Base-by-base conservation (phyloP, 495 filamentous ascomycete species). In the Mytilinidion resinicola region DNA sequence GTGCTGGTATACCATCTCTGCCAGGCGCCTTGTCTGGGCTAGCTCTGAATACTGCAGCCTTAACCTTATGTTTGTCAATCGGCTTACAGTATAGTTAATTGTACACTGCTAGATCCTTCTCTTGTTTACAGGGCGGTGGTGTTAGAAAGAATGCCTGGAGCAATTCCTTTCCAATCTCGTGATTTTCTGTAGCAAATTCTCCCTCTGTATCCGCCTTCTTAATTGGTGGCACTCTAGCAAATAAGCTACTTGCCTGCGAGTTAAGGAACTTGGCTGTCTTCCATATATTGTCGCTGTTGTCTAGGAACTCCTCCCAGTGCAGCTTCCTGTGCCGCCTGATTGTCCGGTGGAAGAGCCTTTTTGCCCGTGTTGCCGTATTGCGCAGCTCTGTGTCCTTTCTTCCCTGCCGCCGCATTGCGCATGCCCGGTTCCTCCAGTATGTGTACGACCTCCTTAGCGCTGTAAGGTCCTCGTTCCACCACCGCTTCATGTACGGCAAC, bases 271-370 rank as follows among this genome's bases (percentile, higher is more conserved):
- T 54, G 51, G 51, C 51, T 6, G 54, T 42, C 43, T 57, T 50
- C 54, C 54, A 57, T 35, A 50, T 35, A 36, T 57, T 57, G 43
- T 57, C 25, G 41, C 42, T 57, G 42, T 50, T 17, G 39, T 50
- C 54, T 6, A 58, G 46, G 46, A 52, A 58, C 15, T 8, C 55
- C 11, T 42, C 46, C 46, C 46, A 58, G 44, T 58, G 55, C 44
- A 38, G 33, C 49, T 58, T 58, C 49, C 47, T 51, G 36, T 58
- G 55, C 41, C 46, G 44, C 33, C 47, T 9, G 20, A 58, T 58
- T n/a, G 55, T 58, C 25, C 35, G 30, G 21, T 58, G 44, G 55
- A 58, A 58, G 55, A 58, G 44, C 49, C 47, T 58, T 33, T 58
- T 58, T 36, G 55, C 47, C 49, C 47, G 55, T 36, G 44, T 52